phyloP scores from a whole-genome alignment of 495 filamentous ascomycete genomes.

The Monascus purpureus region DNA sequence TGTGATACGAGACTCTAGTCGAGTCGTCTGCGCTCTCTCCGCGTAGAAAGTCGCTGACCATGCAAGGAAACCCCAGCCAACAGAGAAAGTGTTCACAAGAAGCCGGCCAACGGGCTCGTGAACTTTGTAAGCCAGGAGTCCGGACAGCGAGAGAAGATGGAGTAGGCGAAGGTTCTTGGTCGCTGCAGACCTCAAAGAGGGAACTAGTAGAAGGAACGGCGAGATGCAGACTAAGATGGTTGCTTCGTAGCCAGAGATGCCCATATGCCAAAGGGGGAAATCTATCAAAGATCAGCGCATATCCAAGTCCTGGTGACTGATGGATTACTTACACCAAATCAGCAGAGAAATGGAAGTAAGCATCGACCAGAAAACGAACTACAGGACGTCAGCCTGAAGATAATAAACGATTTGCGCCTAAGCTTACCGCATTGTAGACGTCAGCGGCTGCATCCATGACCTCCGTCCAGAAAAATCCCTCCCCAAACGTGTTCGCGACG shows the following conservation, averaged over 20 bases:
- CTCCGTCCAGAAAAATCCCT: conserved; percentile 58
- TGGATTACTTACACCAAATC: conserved; percentile 74
- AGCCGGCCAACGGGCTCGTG: conserved; percentile 62
- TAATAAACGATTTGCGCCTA: conserved; percentile 2
- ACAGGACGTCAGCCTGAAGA: conserved; percentile 13
- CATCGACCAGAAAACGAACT: conserved; percentile 95
- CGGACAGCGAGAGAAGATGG: conserved; percentile 64
- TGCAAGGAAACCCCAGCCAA: conserved; percentile 62
- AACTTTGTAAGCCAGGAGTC: conserved; percentile 68
- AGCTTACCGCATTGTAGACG: conserved; percentile 78
- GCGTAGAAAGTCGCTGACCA: conserved; percentile 72
- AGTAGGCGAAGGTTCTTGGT: conserved; percentile 50
- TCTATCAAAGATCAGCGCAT: conserved; percentile 34
- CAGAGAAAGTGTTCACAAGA: conserved; percentile 64
- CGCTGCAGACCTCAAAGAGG: conserved; percentile 50
- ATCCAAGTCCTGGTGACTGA: background rate
- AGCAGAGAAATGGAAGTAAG: conserved; percentile 76
- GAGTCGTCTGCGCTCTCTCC: conserved; percentile 55
- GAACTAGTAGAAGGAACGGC: conserved; percentile 66
- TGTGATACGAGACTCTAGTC: conserved; percentile 67
- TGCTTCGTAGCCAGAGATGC: conserved; percentile 91
- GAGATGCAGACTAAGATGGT: conserved; percentile 74
- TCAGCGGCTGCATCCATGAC: conserved; percentile 74
- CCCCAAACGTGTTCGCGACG: conserved; percentile 52
- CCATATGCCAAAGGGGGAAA: conserved; percentile 99